phyloP scores from a whole-genome alignment of 129 eudicot species.

The Artemisia annua region DNA sequence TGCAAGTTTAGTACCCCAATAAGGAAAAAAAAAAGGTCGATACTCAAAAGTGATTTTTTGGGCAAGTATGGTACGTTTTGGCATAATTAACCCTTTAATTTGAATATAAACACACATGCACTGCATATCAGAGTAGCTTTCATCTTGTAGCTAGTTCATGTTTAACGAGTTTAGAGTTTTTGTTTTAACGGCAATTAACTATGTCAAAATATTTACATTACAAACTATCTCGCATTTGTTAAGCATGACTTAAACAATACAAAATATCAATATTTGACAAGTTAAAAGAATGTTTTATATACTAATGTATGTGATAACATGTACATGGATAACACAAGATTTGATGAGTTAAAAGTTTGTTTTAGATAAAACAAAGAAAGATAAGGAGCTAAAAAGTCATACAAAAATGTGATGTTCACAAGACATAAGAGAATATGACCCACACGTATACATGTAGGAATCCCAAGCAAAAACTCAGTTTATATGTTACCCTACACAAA shows the following conservation, averaged over 20 bases:
- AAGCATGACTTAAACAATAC: too few relatives aligned
- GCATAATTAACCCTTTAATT: too few relatives aligned
- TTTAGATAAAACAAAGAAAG: not conserved
- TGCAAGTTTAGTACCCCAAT: too few relatives aligned
- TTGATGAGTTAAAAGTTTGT: not conserved
- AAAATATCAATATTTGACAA: not conserved
- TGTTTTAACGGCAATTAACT: too few relatives aligned
- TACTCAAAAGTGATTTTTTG: too few relatives aligned
- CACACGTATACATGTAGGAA: conserved; percentile 38
- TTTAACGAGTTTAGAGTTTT: too few relatives aligned
- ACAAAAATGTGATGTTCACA: not conserved
- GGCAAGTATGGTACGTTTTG: too few relatives aligned
- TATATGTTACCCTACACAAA: conserved; percentile 28
- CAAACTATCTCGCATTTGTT: too few relatives aligned
- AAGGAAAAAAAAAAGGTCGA: too few relatives aligned
- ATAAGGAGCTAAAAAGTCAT: conserved; percentile 26
- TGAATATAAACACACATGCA: not conserved
- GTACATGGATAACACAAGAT: not conserved
- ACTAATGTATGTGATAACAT: not conserved
- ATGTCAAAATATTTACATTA: too few relatives aligned
- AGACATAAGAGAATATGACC: conserved; percentile 9
- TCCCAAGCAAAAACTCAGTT: conserved; percentile 18
- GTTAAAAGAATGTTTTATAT: not conserved
- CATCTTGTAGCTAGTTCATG: too few relatives aligned
- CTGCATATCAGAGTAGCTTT: too few relatives aligned